Percentiles rank a stretch among this genome's conserved stretches.
Evolutionary conservation across 768 basidiomycete species (phyloP).

Genomic region (Rhodotorula graminis): DNA sequence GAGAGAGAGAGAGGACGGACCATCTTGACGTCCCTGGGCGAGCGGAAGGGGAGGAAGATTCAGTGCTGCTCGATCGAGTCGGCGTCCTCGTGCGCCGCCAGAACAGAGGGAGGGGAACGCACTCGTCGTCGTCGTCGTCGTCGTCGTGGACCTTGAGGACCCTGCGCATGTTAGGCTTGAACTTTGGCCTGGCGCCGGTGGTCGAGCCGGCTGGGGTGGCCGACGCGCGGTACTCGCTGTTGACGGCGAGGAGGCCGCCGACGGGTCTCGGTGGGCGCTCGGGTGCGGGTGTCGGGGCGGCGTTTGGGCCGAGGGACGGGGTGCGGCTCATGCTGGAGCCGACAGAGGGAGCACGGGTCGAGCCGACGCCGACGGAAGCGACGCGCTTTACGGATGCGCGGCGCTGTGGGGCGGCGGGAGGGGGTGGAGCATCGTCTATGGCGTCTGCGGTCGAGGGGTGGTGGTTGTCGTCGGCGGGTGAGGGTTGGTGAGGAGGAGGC

Average conservation of each 20-base stretch:
- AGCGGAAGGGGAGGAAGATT: background rate
- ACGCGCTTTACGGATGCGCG: slow-evolving; percentile 1
- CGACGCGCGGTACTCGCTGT: slow-evolving; percentile 28
- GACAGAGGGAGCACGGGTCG: slow-evolving; percentile 6
- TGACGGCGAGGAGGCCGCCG: slow-evolving; percentile 27
- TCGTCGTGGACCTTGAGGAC: slow-evolving; percentile 7
- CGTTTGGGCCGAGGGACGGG: background rate
- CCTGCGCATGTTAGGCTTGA: slow-evolving; percentile 33
- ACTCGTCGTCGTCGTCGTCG: slow-evolving; percentile 36
- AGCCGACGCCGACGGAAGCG: slow-evolving; percentile 25
- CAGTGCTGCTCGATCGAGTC: background rate
- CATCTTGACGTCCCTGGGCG: slow-evolving; percentile 36
- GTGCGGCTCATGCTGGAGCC: slow-evolving; percentile 11
- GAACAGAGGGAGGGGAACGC: background rate
- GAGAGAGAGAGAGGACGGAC: background rate
- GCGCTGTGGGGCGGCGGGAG: background rate
- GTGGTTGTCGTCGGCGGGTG: background rate
- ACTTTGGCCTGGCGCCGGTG: slow-evolving; percentile 17
- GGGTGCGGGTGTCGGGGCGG: background rate
- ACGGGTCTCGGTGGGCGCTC: slow-evolving; percentile 14
- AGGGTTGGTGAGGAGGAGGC: background rate
- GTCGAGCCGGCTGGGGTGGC: background rate
- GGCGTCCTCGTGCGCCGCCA: background rate
- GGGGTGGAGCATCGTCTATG: background rate
- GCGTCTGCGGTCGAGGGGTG: slow-evolving; percentile 1